Conservation (phyloP, 2,329 filamentous ascomycete genomes). For the Aschersonia sp. region DNA sequence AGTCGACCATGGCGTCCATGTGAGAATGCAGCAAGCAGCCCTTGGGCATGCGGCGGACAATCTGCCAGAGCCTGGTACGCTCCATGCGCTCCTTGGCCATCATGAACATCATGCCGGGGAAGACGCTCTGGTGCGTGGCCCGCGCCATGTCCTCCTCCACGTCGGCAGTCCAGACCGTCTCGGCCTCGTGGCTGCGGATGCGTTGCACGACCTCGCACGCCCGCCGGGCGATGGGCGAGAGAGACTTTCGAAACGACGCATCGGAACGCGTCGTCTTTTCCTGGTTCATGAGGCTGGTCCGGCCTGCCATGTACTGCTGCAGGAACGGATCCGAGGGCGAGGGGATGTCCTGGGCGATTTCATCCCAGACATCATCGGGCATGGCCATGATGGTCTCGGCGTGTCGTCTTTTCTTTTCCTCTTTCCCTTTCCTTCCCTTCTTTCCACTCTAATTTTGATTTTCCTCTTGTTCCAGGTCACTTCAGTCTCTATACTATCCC, state of each 20-base stretch:
- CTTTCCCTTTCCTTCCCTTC: neutral
- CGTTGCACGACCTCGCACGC: constrained; percentile 68
- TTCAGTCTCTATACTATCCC: no score
- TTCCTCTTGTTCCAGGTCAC: no score
- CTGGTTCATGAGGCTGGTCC: constrained; percentile 60
- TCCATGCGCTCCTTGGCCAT: constrained; percentile 80
- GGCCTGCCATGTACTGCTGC: constrained; percentile 64
- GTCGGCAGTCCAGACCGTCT: constrained; percentile 60
- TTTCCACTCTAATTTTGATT: no score
- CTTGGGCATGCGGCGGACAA: constrained; percentile 78
- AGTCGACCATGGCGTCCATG: constrained; percentile 80
- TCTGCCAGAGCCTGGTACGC: constrained; percentile 69
- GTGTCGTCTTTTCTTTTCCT: neutral
- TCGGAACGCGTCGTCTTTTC: constrained; percentile 76
- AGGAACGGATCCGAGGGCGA: constrained; percentile 57
- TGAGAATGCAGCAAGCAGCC: constrained; percentile 77
- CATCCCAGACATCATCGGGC: constrained; percentile 44
- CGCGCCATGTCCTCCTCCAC: constrained; percentile 57
- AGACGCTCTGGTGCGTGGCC: constrained; percentile 47
- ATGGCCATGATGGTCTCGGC: constrained; percentile 18
- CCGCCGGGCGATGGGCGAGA: constrained; percentile 65
- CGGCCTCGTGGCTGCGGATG: constrained; percentile 65
- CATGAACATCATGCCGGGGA: constrained; percentile 88
- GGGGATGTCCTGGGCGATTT: constrained; percentile 41
- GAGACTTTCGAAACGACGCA: constrained; percentile 50